Evolutionary conservation across 306 rosid genomes (phyloP), one percentile per base, ranked within the genome.

Genomic region (Vicia sativa): DNA sequence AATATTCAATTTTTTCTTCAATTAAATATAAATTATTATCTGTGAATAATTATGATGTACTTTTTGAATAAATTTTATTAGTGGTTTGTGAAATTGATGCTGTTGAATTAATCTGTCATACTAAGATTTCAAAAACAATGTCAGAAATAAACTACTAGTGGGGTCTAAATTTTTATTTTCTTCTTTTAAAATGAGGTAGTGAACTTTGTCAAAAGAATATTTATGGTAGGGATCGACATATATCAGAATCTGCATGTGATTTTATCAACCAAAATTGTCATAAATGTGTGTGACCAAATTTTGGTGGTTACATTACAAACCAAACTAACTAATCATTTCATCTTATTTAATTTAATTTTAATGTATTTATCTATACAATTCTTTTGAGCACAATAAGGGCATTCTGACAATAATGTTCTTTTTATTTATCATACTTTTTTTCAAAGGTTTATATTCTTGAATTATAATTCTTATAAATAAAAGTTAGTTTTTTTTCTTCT

Each of bases 231-330:
- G 9, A 35, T 72, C 62, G 74, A 85, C 79, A 79, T 82, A 58
- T 44, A 67, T 65, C 75, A 54, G 69, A 66, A 64, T 45, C 21
- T 71, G 85, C 92, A 88, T 86, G 92, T 86, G 85, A 84, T 77
- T 72, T 70, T 28, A 76, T 79, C 63, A 25, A 16, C 60, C 79
- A 72, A 79, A 37, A 28, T 39, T 50, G 59, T 74, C 61, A 56
- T 73, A 65, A 19, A 38, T 70, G 53, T 68, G 67, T 53, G 58
- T 62, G 44, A 58, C 68, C 68, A 77, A 79, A 75, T 68, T 57
- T 58, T 60, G 82, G 84, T 73, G 70, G 73, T 74, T 67, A 31
- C 62, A 42, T 13, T 72, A 56, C 64, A 72, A 66, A 66, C n/a
- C 62, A 50, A 85, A 78, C 78, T 49, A 77, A 73, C 74, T 81